Evolutionary conservation across 1,284 basidiomycete genomes (phyloP).

Genomic region (Leccinum holopus): DNA sequence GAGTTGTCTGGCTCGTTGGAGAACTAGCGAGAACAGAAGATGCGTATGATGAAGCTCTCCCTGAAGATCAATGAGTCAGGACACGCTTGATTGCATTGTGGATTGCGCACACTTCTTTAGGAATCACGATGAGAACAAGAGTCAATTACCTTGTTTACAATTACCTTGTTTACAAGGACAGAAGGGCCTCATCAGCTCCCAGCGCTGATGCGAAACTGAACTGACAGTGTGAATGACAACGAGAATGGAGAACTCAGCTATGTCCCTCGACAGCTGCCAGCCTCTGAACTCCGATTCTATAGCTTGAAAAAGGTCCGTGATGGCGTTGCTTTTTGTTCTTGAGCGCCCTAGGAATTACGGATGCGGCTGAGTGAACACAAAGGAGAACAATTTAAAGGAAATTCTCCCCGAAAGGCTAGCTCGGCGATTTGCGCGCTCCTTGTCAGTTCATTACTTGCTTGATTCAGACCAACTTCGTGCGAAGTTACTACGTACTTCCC

Average conservation of each 20-base stretch:
- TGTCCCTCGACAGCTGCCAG: slow-evolving; percentile 19
- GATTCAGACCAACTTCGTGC: neutral
- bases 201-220: slow-evolving; percentile 9
- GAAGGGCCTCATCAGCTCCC: slow-evolving; percentile 1
- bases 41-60: no score
- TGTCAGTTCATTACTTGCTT: neutral
- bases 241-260: slow-evolving; percentile 27
- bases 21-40: no score
- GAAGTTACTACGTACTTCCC: neutral
- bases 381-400: neutral
- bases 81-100: no score
- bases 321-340: neutral
- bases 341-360: neutral
- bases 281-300: neutral
- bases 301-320: neutral
- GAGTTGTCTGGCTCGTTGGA: no score
- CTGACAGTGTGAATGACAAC: slow-evolving; percentile 15
- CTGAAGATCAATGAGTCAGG: no score
- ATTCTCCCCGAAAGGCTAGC: neutral
- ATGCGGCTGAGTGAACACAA: neutral
- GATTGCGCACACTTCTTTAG: no score
- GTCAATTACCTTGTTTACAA: no score
- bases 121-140: no score
- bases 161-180: slow-evolving; percentile 23
- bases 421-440: neutral